A percentile compares a stretch with the other conserved stretches of the same genome.
Conservation (phyloP, 495 filamentous ascomycete genomes). For the Jackrogersella multiformis region DNA sequence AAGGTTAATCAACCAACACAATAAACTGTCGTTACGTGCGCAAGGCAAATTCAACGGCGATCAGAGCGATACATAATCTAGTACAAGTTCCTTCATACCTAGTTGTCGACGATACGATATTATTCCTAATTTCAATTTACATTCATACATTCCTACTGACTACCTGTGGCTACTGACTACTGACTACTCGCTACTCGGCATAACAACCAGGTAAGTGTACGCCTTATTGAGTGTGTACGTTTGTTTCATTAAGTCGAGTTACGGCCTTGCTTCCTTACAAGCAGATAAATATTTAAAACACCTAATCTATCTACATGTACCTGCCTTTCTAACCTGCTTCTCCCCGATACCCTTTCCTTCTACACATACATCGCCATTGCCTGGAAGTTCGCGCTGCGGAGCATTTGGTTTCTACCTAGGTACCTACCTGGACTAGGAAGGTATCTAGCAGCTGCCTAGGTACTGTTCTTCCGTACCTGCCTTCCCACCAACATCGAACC, state of each 20-base stretch:
- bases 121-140: background rate
- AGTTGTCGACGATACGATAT: background rate
- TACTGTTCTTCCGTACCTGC: conserved; percentile 7
- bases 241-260: background rate
- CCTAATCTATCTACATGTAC: background rate
- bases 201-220: background rate
- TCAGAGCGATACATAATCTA: conserved; percentile 1
- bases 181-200: background rate
- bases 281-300: background rate
- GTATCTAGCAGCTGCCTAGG: no score
- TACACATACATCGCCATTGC: background rate
- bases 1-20: conserved; percentile 30
- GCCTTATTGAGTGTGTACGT: background rate
- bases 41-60: conserved; percentile 19
- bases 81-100: background rate
- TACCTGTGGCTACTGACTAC: no score
- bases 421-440: background rate
- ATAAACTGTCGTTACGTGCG: conserved; percentile 16
- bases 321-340: background rate
- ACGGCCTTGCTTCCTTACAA: background rate
- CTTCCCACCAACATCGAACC: background rate
- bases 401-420: background rate
- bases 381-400: background rate
- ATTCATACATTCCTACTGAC: no score
- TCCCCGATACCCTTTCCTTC: background rate